Evolutionary conservation across 2,329 filamentous ascomycete genomes (phyloP).

Genomic region (Neopestalotiopsis clavispora): DNA sequence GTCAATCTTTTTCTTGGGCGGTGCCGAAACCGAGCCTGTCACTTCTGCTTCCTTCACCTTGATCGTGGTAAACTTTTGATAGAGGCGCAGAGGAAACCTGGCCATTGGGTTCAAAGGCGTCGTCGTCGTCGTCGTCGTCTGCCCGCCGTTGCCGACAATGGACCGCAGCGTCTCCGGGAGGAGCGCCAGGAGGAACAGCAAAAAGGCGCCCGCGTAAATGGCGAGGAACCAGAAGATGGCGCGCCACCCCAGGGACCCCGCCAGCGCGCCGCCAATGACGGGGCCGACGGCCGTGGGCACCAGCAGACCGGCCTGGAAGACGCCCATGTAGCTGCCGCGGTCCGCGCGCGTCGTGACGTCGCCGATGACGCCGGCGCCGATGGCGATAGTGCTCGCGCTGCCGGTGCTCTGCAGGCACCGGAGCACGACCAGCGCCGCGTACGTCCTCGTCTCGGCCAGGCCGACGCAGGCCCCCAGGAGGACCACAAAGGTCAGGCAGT

Average conservation of each 20-base stretch:
- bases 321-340: slow-evolving; percentile 38
- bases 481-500: slow-evolving; percentile 39
- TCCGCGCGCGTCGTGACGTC: slow-evolving; percentile 43
- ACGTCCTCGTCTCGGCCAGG: slow-evolving; percentile 37
- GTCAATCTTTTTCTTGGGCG: slow-evolving; percentile 47
- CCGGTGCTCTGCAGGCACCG: slow-evolving; percentile 48
- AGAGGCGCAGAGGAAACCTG: slow-evolving; percentile 33
- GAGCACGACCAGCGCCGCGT: slow-evolving; percentile 42
- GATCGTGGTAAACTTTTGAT: not conserved
- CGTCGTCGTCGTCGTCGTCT: too few relatives aligned
- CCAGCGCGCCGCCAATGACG: slow-evolving; percentile 39
- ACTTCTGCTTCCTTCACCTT: slow-evolving; percentile 23
- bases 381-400: slow-evolving; percentile 47
- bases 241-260: slow-evolving; percentile 42
- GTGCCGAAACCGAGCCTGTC: slow-evolving; percentile 17
- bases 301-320: slow-evolving; percentile 29
- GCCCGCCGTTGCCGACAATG: slow-evolving; percentile 2
- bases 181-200: not conserved
- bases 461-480: slow-evolving; percentile 40
- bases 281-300: slow-evolving; percentile 42
- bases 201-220: slow-evolving; percentile 26
- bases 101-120: slow-evolving; percentile 17
- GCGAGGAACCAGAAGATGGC: slow-evolving; percentile 49
- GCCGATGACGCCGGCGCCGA: slow-evolving; percentile 43
- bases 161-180: slow-evolving; percentile 6